Base-by-base conservation (phyloP, 805 yeast genomes). In the Wickerhamomyces pijperi region DNA sequence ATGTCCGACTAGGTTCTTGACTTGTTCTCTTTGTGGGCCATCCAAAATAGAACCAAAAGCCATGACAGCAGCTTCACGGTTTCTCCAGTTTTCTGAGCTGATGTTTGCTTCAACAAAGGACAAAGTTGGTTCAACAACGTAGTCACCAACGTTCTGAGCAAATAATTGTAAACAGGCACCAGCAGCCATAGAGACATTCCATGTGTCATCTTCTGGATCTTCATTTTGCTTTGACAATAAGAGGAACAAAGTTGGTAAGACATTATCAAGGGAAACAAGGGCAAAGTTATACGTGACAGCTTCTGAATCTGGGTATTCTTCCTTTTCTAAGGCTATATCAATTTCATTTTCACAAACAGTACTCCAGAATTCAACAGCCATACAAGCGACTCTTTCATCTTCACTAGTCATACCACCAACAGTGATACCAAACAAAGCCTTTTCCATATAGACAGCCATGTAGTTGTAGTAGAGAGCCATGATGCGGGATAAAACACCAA, bases 311-410 rank as follows among this genome's bases (percentile, higher is more conserved):
- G 74, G 75, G 50, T 58, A 68, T 48, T 81, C 87, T 36, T 77
- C 78, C 46, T 74, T 67, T 55, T 78, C 84, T 42, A 74, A 60
- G 15, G 82, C 75, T 43, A 84, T 77, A 46, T 85, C 96, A 46
- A 83, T 70, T 61, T 92, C 98, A 56, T 82, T 96, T 65, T 92
- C 98, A 66, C 97, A 88, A n/a, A 92, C 92, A n/a, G 98, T 86
- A 43, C 90, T 78, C 98, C 98, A 92, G 59, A 92, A 90, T 64
- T 92, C 98, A 42, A 92, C 92, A 23, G 98, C 97, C 97, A 90
- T 88, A 56, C 97, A 86, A 1, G 96, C 82, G 23, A 92, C 97
- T 51, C 75, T 75, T 52, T 83, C 94, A 62, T 85, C 82, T 6
- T 53, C 48, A 41, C 86, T 79, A 60, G 80, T 80, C 96, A 92